Evolutionary conservation across 2,329 filamentous ascomycete genomes (phyloP).

Genomic region (Monosporascus sp.): DNA sequence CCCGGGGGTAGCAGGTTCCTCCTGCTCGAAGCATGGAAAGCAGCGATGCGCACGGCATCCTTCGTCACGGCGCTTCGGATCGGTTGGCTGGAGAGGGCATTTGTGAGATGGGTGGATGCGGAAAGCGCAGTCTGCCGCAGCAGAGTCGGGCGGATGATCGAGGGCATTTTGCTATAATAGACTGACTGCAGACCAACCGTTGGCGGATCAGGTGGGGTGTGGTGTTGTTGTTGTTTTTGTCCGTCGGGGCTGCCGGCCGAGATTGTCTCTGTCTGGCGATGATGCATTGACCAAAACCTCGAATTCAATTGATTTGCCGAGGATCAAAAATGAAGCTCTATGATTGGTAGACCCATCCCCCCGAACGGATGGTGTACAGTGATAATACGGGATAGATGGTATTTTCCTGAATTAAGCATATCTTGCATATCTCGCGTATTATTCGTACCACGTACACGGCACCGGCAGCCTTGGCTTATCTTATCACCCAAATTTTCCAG

Average conservation of each 20-base stretch:
- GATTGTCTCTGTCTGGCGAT: too few relatives aligned
- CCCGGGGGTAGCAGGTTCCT: slow-evolving; percentile 74
- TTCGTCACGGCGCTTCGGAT: slow-evolving; percentile 23
- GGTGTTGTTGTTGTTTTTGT: background rate
- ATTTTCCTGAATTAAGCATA: background rate
- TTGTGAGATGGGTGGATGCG: slow-evolving; percentile 30
- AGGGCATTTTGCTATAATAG: slow-evolving; percentile 42
- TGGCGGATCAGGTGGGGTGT: background rate
- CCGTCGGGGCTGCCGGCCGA: background rate
- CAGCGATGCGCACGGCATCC: slow-evolving; percentile 55
- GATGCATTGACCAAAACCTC: slow-evolving; percentile 20
- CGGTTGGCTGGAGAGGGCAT: slow-evolving; percentile 26
- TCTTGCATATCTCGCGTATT: too few relatives aligned
- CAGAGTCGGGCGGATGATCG: slow-evolving; percentile 49
- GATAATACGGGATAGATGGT: background rate
- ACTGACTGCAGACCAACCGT: slow-evolving; percentile 14
- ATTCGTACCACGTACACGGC: too few relatives aligned
- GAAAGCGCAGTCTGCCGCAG: slow-evolving; percentile 48
- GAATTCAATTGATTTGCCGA: slow-evolving; percentile 42
- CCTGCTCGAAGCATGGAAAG: slow-evolving; percentile 80
- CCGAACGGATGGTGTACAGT: background rate
- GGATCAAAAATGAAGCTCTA: slow-evolving; percentile 39
- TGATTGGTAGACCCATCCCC: slow-evolving; percentile 38
- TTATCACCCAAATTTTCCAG: background rate
- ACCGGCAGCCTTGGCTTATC: background rate